Base-by-base conservation (phyloP, 257 asterid species). In the Salvia hispanica region DNA sequence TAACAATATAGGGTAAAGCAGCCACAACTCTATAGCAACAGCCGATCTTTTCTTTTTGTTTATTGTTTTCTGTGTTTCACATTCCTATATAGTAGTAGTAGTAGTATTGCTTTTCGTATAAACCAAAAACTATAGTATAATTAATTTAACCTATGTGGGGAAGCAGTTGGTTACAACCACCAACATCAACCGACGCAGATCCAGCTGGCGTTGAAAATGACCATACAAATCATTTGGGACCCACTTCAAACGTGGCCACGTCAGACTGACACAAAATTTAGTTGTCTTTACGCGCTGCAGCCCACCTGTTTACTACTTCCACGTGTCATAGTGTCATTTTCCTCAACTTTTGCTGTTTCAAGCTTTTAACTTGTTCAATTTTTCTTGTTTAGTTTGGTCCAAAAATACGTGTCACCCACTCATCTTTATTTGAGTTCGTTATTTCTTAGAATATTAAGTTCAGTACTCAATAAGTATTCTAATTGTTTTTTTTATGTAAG, bases 231-330 rank as follows among this genome's bases (percentile, higher is more conserved):
- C 33, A 2, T 25, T 18, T 21, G 70, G 84, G 85, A 8, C 76
- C 83, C 84, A 37, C 66, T 2, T 15, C n/a, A 56, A 58, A 79
- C 92, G 92, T 85, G 88, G 79, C 80, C 92, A 79, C 86, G 84
- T 85, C 80, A 80, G 70, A n/a, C 62, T 83, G 84, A 85, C 89
- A 69, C 72, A 40, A 34, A 39, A n/a, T 54, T 62, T 79, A 67
- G 70, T 81, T 84, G 83, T 75, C 80, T 62, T 72, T 36, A 71
- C 78, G 74, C 79, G 70, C 77, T n/a, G 44, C 57, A 11, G 48
- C 36, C 21, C 43, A 10, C 66, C 16, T 3, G 72, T 64, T 56
- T 69, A 80, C 37, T 34, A 2, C 2, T 64, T 74, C 81, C 79
- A 83, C 92, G 92, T 80, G 79, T 71, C 45, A 16, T 25, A 45